phyloP scores from a whole-genome alignment of 2,329 filamentous ascomycete species.

The Trichoderma koningiopsis region DNA sequence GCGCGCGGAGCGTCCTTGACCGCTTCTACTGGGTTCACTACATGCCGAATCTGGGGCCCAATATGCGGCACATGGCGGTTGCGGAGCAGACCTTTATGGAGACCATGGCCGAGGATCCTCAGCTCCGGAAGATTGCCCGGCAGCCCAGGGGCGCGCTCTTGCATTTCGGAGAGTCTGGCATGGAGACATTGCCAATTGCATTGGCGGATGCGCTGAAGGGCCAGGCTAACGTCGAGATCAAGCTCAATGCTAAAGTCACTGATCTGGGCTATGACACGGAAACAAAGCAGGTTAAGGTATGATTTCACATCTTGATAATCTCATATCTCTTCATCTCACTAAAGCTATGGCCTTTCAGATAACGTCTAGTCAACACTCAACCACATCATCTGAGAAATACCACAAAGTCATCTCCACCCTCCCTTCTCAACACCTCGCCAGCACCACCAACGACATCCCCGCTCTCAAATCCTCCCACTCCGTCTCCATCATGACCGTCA shows the following conservation, averaged over 20 bases:
- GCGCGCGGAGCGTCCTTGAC: conserved; percentile 61
- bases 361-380: conserved; percentile 23
- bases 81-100: conserved; percentile 37
- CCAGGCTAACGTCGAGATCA: conserved; percentile 63
- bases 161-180: conserved; percentile 55
- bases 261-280: conserved; percentile 46
- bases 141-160: conserved; percentile 38
- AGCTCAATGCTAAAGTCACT: conserved; percentile 51
- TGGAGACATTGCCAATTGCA: conserved; percentile 60
- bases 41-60: conserved; percentile 35
- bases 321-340: not conserved
- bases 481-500: conserved; percentile 88
- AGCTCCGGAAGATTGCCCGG: conserved; percentile 38
- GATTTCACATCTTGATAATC: conserved; percentile 8
- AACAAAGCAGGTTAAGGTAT: conserved; percentile 47
- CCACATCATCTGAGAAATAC: conserved; percentile 39
- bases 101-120: conserved; percentile 34
- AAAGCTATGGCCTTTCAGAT: conserved; percentile 25
- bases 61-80: conserved; percentile 46
- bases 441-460: conserved; percentile 46
- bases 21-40: conserved; percentile 39
- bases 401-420: conserved; percentile 69
- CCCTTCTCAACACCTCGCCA: conserved; percentile 49
- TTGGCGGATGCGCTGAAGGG: conserved; percentile 53
- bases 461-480: conserved; percentile 59